Base-by-base conservation (phyloP, 129 eudicot genomes). In the Ambrosia trifida region DNA sequence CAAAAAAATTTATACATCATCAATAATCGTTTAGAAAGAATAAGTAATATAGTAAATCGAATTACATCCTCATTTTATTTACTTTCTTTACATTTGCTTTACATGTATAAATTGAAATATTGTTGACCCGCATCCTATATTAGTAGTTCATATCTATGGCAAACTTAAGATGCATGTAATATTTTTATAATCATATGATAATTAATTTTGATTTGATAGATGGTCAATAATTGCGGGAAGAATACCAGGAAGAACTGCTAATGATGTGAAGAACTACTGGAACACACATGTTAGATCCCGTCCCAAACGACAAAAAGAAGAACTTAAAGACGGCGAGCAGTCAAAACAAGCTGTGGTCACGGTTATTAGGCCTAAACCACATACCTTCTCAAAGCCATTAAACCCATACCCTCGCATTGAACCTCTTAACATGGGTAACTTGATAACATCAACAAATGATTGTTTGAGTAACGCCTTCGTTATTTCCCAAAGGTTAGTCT, bases 191-290 rank as follows among this genome's bases (percentile, higher is more conserved):
- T 40, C 2, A 40, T 10, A 1, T 24, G 28, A 24, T 24, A 8
- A 49, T 17, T 11, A 19, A 35, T 6, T 2, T 53, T 36, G 45
- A 59, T 47, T n/a, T 43, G 32, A 24, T 24, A 85, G 95, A 66
- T 88, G 95, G 95, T 77, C 95, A 8, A 19, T 85, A n/a, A 88
- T 88, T 50, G 84, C 90, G 2, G 90, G 90, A 17, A 85, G 95
- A 78, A 68, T 87, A 6, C 77, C 93, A 0, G 93, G 89, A 72
- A 65, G 93, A 70, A 87, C 93, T 11, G 85, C 87, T 0, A 87
- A 87, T 49, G 93, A 84, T 61, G 87, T 87, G 13, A 87, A 87
- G 28, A 84, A 87, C 49, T 87, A 68, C 53, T 84, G 89, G 89
- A 87, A 82, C 83, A 79, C 87, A 16, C 73, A 81, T 50, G 5